A percentile compares a stretch with the other conserved stretches of the same genome.
Conservation (phyloP, 345 rosid species). For the Isatis tinctoria region DNA sequence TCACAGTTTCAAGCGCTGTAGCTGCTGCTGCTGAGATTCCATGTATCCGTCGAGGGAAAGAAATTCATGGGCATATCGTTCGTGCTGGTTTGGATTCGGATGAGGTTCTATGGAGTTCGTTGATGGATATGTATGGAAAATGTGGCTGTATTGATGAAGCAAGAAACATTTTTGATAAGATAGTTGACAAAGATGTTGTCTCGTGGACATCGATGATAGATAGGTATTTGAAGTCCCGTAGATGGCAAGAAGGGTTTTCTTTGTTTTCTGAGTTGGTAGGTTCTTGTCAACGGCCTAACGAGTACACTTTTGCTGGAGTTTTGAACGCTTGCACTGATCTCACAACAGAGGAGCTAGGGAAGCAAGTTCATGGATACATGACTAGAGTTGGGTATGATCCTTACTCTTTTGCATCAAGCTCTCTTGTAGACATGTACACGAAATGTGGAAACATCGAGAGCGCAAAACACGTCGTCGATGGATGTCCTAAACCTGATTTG, state of each 20-base stretch:
- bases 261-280: constrained; percentile 50
- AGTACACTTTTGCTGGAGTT: constrained; percentile 74
- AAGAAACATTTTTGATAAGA: constrained; percentile 59
- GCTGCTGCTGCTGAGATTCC: constrained; percentile 67
- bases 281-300: constrained; percentile 62
- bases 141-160: constrained; percentile 81
- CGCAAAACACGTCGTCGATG: constrained; percentile 58
- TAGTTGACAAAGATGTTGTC: constrained; percentile 63
- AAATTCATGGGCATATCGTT: constrained; percentile 70
- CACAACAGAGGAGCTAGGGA: constrained; percentile 62
- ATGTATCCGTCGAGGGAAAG: constrained; percentile 56
- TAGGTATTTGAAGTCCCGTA: constrained; percentile 62
- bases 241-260: constrained; percentile 58
- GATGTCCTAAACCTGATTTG: constrained; percentile 51
- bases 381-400: constrained; percentile 58
- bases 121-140: constrained; percentile 84
- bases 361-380: constrained; percentile 84
- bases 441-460: constrained; percentile 72
- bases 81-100: constrained; percentile 72
- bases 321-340: constrained; percentile 69
- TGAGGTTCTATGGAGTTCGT: constrained; percentile 87
- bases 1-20: constrained; percentile 62
- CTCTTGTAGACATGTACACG: constrained; percentile 83
- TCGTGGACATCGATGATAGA: constrained; percentile 89
- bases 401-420: constrained; percentile 62